A percentile compares a stretch with the other conserved stretches of the same genome.
Evolutionary conservation across 495 filamentous ascomycete genomes (phyloP).

Genomic region (Pseudoneurospora amorphoporcata): DNA sequence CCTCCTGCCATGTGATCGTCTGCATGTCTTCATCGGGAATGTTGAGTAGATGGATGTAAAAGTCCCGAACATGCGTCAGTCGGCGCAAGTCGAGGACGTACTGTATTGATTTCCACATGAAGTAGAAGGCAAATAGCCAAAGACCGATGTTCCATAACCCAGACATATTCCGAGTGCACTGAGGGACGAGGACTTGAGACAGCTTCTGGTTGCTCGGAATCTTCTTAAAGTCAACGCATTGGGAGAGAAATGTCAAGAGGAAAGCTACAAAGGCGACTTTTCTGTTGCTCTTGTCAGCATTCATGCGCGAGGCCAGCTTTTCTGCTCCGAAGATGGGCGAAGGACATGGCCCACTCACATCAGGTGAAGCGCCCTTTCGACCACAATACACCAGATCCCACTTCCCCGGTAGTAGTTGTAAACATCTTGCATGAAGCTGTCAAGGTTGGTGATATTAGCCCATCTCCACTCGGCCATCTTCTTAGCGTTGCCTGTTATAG

Average conservation of each 20-base stretch:
- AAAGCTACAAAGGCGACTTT: conserved; percentile 67
- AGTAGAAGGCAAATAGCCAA: conserved; percentile 83
- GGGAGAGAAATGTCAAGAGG: conserved; percentile 75
- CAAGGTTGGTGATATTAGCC: conserved; percentile 86
- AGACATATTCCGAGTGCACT: conserved; percentile 85
- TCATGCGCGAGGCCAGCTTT: conserved; percentile 32
- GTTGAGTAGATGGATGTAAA: conserved; percentile 75
- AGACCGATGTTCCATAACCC: conserved; percentile 64
- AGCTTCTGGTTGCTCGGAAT: conserved; percentile 66
- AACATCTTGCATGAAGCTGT: conserved; percentile 82
- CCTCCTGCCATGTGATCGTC: conserved; percentile 90
- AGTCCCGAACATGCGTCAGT: conserved; percentile 72
- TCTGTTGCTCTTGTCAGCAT: conserved; percentile 20
- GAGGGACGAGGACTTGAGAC: conserved; percentile 64
- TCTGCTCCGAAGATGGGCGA: not conserved
- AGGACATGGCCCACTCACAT: conserved; percentile 45
- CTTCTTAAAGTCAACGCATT: conserved; percentile 74
- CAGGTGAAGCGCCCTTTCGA: conserved; percentile 59
- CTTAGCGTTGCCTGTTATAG: conserved; percentile 49
- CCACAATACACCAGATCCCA: conserved; percentile 82
- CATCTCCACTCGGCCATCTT: conserved; percentile 91
- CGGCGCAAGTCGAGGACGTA: conserved; percentile 65
- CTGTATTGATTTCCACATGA: conserved; percentile 68
- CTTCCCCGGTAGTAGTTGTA: conserved; percentile 81
- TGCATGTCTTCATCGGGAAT: conserved; percentile 91